Evolutionary conservation across 495 filamentous ascomycete species (phyloP).

Genomic region (Aspergillus bertholletiae): DNA sequence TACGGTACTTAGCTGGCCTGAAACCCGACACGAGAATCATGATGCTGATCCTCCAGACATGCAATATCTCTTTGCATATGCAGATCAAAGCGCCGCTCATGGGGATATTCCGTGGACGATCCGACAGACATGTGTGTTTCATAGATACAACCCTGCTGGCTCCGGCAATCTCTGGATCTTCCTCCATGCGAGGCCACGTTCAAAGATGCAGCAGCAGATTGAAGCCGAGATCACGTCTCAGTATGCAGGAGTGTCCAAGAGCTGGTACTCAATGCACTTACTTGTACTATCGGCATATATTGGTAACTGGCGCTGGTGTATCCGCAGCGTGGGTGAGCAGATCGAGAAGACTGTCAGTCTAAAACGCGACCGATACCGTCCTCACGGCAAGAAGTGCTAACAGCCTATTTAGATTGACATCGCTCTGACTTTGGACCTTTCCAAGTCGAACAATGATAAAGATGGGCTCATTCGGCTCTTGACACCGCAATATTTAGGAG

Average conservation of each 20-base stretch:
- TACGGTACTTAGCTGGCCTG: conserved; percentile 3
- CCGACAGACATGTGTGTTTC: conserved; percentile 16
- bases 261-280: conserved; percentile 11
- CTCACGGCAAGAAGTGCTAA: not conserved
- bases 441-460: not conserved
- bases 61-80: conserved; percentile 11
- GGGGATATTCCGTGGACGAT: conserved; percentile 10
- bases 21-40: not conserved
- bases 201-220: conserved; percentile 9
- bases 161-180: conserved; percentile 16
- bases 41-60: conserved; percentile 2
- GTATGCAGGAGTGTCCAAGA: not conserved
- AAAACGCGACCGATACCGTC: not conserved
- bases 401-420: conserved; percentile 5
- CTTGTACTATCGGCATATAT: conserved; percentile 9
- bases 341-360: conserved; percentile 12
- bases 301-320: conserved; percentile 9
- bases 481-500: conserved; percentile 11
- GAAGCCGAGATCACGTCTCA: not conserved
- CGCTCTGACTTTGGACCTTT: conserved; percentile 10
- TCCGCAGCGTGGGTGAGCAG: conserved; percentile 7
- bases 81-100: not conserved
- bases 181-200: conserved; percentile 7
- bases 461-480: conserved; percentile 5
- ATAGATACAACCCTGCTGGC: conserved; percentile 11